A percentile compares a stretch with the other conserved stretches of the same genome.
Conservation (phyloP, 768 basidiomycete species). For the Coprinopsis marcescibilis region DNA sequence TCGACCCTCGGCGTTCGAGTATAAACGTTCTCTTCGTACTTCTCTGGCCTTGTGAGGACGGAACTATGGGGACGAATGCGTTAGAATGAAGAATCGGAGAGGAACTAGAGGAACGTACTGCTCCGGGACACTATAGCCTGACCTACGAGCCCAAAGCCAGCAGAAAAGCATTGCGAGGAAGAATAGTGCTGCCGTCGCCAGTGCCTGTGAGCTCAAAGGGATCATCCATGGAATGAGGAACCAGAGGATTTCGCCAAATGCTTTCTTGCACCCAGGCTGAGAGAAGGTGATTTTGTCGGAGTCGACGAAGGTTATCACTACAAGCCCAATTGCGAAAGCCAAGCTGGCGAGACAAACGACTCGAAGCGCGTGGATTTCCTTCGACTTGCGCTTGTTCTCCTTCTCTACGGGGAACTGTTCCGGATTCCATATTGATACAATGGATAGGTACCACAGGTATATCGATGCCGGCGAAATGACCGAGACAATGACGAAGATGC, state of each 20-base stretch:
- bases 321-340: neutral
- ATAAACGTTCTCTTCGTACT: neutral
- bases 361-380: constrained; percentile 1
- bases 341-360: neutral
- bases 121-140: neutral
- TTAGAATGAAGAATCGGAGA: neutral
- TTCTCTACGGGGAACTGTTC: neutral
- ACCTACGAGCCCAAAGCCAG: neutral
- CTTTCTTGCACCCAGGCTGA: constrained; percentile 3
- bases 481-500: constrained; percentile 14
- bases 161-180: neutral
- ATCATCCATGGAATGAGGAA: constrained; percentile 5
- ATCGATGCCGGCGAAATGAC: constrained; percentile 15
- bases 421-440: constrained; percentile 7
- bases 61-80: neutral
- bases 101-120: neutral
- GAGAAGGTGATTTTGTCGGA: neutral
- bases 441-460: constrained; percentile 12
- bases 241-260: constrained; percentile 1
- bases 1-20: too few species aligned
- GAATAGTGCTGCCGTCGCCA: neutral
- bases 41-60: too few species aligned
- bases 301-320: neutral
- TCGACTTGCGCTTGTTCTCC: neutral
- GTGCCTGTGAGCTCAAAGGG: neutral